Conservation (phyloP, 495 filamentous ascomycete genomes). For the Glutinoglossum americanum region DNA sequence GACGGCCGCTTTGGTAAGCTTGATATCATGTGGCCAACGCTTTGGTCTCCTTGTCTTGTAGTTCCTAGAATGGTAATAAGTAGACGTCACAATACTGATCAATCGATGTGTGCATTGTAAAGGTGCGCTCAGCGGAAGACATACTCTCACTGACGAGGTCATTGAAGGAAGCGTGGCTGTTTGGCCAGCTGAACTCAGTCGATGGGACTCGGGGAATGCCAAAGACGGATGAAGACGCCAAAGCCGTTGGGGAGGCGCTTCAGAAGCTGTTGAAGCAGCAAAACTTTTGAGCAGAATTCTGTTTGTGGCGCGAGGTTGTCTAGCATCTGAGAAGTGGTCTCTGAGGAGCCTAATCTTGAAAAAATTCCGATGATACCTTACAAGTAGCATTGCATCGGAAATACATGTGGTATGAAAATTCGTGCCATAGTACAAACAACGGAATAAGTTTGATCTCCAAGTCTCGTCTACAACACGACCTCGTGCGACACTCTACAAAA, state of each 20-base stretch:
- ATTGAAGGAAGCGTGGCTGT: conserved; percentile 57
- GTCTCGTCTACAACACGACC: background rate
- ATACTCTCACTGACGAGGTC: conserved; percentile 36
- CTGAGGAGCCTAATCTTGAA: background rate
- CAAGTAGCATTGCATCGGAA: background rate
- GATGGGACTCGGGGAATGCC: conserved; percentile 15
- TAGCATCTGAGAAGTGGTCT: background rate
- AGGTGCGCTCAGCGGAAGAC: conserved; percentile 48
- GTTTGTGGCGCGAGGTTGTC: background rate
- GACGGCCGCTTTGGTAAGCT: conserved; percentile 34
- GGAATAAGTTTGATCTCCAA: background rate
- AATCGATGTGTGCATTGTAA: background rate
- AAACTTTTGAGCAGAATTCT: background rate
- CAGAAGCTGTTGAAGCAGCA: conserved; percentile 14
- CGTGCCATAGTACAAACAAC: background rate
- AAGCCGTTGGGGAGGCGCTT: conserved; percentile 24
- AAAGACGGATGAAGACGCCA: conserved; percentile 30
- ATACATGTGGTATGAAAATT: background rate
- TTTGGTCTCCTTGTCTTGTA: background rate
- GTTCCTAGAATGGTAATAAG: background rate
- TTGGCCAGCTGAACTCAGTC: conserved; percentile 44
- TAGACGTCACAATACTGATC: background rate
- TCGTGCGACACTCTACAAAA: background rate
- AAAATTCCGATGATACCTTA: background rate
- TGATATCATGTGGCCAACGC: background rate